Percentiles rank a stretch among this genome's conserved stretches.
phyloP scores from a whole-genome alignment of 345 rosid genomes.

The Gossypium ekmanianum region DNA sequence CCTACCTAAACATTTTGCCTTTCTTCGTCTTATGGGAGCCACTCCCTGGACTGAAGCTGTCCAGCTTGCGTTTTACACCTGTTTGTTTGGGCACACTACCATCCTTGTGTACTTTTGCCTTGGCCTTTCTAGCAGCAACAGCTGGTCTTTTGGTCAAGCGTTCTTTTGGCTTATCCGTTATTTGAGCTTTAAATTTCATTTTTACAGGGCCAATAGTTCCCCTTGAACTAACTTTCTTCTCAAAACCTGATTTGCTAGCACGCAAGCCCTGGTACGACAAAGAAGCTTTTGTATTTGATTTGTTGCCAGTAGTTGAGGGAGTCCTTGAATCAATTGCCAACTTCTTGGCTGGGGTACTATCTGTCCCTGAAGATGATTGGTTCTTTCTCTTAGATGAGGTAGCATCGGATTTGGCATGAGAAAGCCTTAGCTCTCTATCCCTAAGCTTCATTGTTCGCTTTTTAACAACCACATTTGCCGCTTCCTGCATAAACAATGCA shows the following conservation, averaged over 20 bases:
- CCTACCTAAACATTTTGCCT: constrained; percentile 36
- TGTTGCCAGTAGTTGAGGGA: constrained; percentile 27
- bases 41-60: constrained; percentile 54
- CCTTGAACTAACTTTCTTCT: constrained; percentile 40
- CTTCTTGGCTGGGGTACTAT: constrained; percentile 45
- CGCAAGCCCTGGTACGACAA: constrained; percentile 81
- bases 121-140: constrained; percentile 81
- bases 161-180: constrained; percentile 32
- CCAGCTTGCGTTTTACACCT: constrained; percentile 69
- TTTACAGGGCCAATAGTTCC: constrained; percentile 24
- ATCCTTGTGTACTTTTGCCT: constrained; percentile 34
- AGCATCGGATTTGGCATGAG: constrained; percentile 52
- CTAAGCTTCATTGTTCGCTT: constrained; percentile 68
- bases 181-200: constrained; percentile 34
- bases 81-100: constrained; percentile 39
- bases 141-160: constrained; percentile 61
- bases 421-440: constrained; percentile 66
- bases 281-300: constrained; percentile 26
- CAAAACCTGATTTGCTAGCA: constrained; percentile 58
- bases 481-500: constrained; percentile 50
- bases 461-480: constrained; percentile 57
- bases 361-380: constrained; percentile 29
- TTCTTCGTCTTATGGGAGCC: constrained; percentile 53
- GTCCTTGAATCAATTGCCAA: constrained; percentile 37
- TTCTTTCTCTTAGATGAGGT: constrained; percentile 67